Conservation (phyloP, 495 filamentous ascomycete species). For the Melanomma pulvis-pyrius region DNA sequence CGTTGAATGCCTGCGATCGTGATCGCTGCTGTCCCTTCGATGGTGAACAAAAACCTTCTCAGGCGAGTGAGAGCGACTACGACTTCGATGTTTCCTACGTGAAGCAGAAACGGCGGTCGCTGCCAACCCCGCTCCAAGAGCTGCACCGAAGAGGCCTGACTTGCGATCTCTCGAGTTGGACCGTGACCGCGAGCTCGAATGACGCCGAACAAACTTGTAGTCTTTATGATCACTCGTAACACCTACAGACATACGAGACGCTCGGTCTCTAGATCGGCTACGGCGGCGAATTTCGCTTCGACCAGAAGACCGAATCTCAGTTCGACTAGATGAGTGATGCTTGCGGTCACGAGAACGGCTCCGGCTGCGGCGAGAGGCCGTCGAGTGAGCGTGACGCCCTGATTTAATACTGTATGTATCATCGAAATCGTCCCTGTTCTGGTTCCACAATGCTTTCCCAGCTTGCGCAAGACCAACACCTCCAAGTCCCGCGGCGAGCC, state of each 20-base stretch:
- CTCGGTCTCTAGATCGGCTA: constrained; percentile 32
- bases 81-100: constrained; percentile 33
- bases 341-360: constrained; percentile 47
- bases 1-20: constrained; percentile 28
- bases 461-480: constrained; percentile 53
- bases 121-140: constrained; percentile 49
- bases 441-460: constrained; percentile 57
- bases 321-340: constrained; percentile 51
- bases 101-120: constrained; percentile 25
- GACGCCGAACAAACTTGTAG: constrained; percentile 36
- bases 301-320: constrained; percentile 49
- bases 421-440: constrained; percentile 55
- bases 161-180: constrained; percentile 47
- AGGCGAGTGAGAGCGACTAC: constrained; percentile 36
- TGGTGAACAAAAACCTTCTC: constrained; percentile 27
- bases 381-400: constrained; percentile 47
- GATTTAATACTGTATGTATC: constrained; percentile 62
- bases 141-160: constrained; percentile 48
- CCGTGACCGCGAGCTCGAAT: constrained; percentile 52
- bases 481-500: constrained; percentile 55
- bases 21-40: constrained; percentile 33
- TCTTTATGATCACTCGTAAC: constrained; percentile 29
- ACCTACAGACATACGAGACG: constrained; percentile 26
- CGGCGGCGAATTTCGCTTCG: constrained; percentile 36
- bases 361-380: constrained; percentile 40